Base-by-base conservation (phyloP, 164 flowering plant species). In the Magnolia changhungtana region DNA sequence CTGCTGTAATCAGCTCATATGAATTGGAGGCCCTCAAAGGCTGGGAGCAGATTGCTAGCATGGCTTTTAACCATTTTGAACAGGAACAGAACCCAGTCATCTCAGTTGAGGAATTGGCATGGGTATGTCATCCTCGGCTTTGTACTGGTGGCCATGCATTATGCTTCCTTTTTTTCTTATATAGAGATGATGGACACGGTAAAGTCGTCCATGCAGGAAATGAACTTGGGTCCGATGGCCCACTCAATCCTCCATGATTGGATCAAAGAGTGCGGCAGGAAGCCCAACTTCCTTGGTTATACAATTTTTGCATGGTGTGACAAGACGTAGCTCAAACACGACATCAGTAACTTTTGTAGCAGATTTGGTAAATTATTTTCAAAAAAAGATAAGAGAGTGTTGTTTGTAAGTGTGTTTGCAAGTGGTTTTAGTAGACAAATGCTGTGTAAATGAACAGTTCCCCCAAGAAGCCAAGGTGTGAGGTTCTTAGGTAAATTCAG, bases 261-360 rank as follows among this genome's bases (percentile, higher is more conserved):
- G 93, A 89, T 94, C 79, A 85, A 98, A 80, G 75, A 23, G 21
- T 77, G 91, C 0, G 99, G 94, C 76, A 89, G 94, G 72, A 94
- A 91, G 81, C 91, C 94, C 50, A 92, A 89, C 83, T 90, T 94
- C 67, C 82, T 91, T 66, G 99, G 98, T 37, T 96, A 86, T 69
- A 89, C 94, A 49, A 96, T 91, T 90, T 84, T 90, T 96, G 82
- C 98, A 93, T 82, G 98, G 99, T 67, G 90, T 94, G 61, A 91
- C 98, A 20, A 72, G 90, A 6, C 89, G 98, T 11, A 86, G 78
- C 78, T 75, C 96, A 21, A 87, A 83, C 72, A 81, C 91, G 93
- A 83, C 90, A 82, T n/a, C 84, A 84, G 49, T 84, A 87, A 79
- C 77, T 78, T 80, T 27, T 55, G 5, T 21, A 37, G 52, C 3